phyloP scores from a whole-genome alignment of 176 grass and related monocot genomes.

The Paspalum notatum region DNA sequence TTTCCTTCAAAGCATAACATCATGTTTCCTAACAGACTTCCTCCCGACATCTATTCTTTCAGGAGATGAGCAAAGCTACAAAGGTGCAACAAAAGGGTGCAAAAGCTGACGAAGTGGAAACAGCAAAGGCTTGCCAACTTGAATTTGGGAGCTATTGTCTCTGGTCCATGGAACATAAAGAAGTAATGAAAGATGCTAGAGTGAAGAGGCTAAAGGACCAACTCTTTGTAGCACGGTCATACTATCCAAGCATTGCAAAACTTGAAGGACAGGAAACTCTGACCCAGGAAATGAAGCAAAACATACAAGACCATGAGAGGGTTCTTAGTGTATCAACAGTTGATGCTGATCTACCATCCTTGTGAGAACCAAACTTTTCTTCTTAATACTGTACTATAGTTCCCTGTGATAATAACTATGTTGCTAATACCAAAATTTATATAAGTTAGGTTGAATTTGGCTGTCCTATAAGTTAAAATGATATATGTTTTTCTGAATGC shows the following conservation, averaged over 20 bases:
- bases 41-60: slow-evolving; percentile 34
- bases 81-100: slow-evolving; percentile 41
- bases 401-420: slow-evolving; percentile 19
- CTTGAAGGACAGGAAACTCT: slow-evolving; percentile 64
- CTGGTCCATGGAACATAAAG: slow-evolving; percentile 86
- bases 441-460: slow-evolving; percentile 7
- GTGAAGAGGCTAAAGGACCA: slow-evolving; percentile 79
- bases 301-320: slow-evolving; percentile 81
- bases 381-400: not conserved
- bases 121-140: slow-evolving; percentile 66
- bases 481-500: not conserved
- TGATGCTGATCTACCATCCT: slow-evolving; percentile 80
- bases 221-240: slow-evolving; percentile 75
- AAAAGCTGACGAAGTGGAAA: slow-evolving; percentile 59
- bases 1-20: slow-evolving; percentile 9
- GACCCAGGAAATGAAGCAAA: slow-evolving; percentile 63
- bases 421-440: not conserved
- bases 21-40: not conserved
- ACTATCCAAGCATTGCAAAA: slow-evolving; percentile 77
- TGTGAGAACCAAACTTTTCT: slow-evolving; percentile 55
- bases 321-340: slow-evolving; percentile 72
- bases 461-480: not conserved
- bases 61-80: slow-evolving; percentile 43
- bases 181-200: slow-evolving; percentile 63
- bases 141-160: slow-evolving; percentile 96